phyloP scores from a whole-genome alignment of 257 asterid genomes.

The Scutellaria galericulata region DNA sequence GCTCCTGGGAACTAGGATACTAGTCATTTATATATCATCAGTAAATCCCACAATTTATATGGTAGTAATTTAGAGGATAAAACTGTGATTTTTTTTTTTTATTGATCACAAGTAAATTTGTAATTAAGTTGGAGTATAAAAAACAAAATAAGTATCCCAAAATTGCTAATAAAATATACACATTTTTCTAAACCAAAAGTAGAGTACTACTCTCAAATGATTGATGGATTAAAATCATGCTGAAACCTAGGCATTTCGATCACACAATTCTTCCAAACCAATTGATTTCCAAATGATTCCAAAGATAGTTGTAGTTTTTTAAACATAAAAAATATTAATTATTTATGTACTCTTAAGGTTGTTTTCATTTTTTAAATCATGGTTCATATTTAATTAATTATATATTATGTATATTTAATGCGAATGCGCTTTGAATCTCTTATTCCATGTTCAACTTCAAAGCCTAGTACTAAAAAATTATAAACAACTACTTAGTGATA shows the following conservation, averaged over 20 bases:
- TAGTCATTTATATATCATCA: conserved; percentile 5
- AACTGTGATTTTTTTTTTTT: too few relatives aligned
- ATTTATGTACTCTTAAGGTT: background rate
- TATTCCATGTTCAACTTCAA: conserved; percentile 34
- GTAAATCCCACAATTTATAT: too few relatives aligned
- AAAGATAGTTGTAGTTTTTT: conserved; percentile 17
- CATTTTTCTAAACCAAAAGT: conserved; percentile 23
- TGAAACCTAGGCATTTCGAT: conserved; percentile 40
- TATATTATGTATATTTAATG: background rate
- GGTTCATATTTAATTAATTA: background rate
- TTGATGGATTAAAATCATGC: conserved; percentile 43
- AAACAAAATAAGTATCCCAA: background rate
- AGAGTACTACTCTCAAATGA: conserved; percentile 38
- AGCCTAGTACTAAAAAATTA: conserved; percentile 13
- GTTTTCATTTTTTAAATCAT: background rate
- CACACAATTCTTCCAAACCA: conserved; percentile 29
- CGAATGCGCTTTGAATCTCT: conserved; percentile 35
- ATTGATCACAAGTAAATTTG: too few relatives aligned
- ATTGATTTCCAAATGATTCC: conserved; percentile 39
- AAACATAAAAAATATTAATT: conserved; percentile 16
- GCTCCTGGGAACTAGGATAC: conserved; percentile 7
- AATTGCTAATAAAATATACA: conserved; percentile 28
- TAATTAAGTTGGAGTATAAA: background rate
- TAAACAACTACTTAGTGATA: conserved; percentile 13
- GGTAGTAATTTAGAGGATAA: too few relatives aligned